Evolutionary conservation across 495 filamentous ascomycete species (phyloP).

Genomic region (Trichoderma orchidacearum): DNA sequence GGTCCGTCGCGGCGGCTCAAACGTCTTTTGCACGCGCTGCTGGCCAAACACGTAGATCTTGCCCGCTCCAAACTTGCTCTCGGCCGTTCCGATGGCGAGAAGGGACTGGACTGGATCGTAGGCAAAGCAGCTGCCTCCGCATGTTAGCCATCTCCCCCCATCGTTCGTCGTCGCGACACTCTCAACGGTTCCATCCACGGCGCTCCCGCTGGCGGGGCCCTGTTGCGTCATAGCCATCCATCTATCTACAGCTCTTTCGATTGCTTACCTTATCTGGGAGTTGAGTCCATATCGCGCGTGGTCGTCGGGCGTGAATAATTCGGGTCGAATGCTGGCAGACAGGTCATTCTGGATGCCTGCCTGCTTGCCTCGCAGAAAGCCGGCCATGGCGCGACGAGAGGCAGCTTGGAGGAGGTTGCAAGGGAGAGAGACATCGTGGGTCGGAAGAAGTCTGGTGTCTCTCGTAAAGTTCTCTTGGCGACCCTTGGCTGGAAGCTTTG

Average conservation of each 20-base stretch:
- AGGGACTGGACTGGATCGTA: conserved; percentile 93
- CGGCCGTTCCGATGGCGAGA: conserved; percentile 80
- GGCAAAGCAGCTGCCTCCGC: conserved; percentile 45
- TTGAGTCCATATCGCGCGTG: conserved; percentile 75
- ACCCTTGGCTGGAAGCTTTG: too few relatives aligned
- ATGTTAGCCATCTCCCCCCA: neutral
- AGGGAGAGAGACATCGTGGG: neutral
- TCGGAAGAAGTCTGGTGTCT: too few relatives aligned
- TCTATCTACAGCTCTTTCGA: neutral
- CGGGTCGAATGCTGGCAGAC: conserved; percentile 60
- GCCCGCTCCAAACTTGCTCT: conserved; percentile 61
- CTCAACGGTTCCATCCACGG: too few relatives aligned
- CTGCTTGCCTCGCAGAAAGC: conserved; percentile 84
- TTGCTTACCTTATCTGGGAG: conserved; percentile 60
- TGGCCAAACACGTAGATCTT: conserved; percentile 89
- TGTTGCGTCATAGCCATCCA: neutral
- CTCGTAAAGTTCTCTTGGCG: too few relatives aligned
- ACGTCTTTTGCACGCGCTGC: conserved; percentile 57
- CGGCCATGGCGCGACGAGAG: conserved; percentile 42
- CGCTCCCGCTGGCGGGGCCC: neutral
- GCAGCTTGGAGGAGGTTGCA: neutral
- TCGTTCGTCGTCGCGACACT: neutral
- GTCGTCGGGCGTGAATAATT: conserved; percentile 71
- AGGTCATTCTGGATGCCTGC: conserved; percentile 83
- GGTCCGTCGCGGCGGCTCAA: conserved; percentile 48